phyloP scores from a whole-genome alignment of 2,329 filamentous ascomycete species.

The Ophidiomyces ophidiicola region DNA sequence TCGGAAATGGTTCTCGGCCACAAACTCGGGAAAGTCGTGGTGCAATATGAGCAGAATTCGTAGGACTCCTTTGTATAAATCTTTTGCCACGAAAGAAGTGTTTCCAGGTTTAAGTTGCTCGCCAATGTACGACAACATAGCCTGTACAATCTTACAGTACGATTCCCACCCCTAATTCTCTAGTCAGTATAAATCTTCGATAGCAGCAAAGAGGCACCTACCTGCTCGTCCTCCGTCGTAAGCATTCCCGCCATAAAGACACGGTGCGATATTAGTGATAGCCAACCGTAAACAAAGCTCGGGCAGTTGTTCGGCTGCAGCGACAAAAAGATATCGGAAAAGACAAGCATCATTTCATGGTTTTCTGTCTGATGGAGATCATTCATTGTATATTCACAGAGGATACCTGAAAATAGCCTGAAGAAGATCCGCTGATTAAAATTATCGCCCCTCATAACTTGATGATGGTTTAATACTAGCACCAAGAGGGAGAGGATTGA shows the following conservation, averaged over 20 bases:
- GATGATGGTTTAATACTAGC: constrained; percentile 73
- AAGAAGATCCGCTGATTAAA: constrained; percentile 88
- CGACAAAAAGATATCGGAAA: constrained; percentile 59
- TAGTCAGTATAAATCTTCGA: constrained; percentile 6
- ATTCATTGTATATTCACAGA: constrained; percentile 58
- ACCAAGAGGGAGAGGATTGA: constrained; percentile 65
- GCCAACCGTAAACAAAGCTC: constrained; percentile 75
- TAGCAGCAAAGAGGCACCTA: constrained; percentile 15
- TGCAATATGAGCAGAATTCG: constrained; percentile 76
- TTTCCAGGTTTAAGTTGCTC: constrained; percentile 65
- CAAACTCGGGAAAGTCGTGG: constrained; percentile 88
- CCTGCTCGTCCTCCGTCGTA: constrained; percentile 48
- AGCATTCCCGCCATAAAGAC: constrained; percentile 72
- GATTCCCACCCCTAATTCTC: constrained; percentile 54
- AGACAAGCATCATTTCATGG: constrained; percentile 58
- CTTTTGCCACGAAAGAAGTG: constrained; percentile 58
- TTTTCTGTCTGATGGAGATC: constrained; percentile 47
- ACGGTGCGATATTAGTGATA: constrained; percentile 69
- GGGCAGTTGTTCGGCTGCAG: constrained; percentile 68
- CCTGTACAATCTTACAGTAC: constrained; percentile 61
- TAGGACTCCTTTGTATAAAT: constrained; percentile 71
- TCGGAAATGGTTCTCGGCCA: constrained; percentile 73
- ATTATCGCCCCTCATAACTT: constrained; percentile 63
- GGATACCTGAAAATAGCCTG: constrained; percentile 70
- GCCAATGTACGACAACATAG: constrained; percentile 60